Conservation (phyloP, 768 basidiomycete species). For the Russula foetens region DNA sequence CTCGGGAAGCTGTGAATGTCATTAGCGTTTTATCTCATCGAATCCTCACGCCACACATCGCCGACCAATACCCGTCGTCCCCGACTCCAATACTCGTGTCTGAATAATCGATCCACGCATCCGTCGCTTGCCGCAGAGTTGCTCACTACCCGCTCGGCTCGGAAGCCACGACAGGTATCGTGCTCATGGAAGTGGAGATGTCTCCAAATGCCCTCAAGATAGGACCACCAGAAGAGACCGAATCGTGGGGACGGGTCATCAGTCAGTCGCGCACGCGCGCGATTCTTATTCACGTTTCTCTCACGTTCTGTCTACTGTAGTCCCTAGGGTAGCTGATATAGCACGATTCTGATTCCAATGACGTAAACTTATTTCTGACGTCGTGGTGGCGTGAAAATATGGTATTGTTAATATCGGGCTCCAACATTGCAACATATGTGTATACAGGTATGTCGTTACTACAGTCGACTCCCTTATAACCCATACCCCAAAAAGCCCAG, state of each 20-base stretch:
- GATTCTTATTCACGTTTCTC: too few species aligned
- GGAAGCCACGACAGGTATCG: not conserved
- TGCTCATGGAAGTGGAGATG: not conserved
- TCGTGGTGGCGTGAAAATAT: too few species aligned
- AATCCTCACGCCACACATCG: not conserved
- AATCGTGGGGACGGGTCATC: too few species aligned
- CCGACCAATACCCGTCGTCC: not conserved
- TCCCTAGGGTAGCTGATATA: not conserved
- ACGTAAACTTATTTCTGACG: too few species aligned
- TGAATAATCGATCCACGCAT: slow-evolving; percentile 18
- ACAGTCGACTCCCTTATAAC: too few species aligned
- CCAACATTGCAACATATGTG: too few species aligned
- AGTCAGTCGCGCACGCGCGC: not conserved
- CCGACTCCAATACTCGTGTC: slow-evolving; percentile 23
- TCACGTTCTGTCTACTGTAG: too few species aligned
- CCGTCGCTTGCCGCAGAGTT: not conserved
- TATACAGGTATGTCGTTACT: too few species aligned
- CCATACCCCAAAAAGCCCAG: too few species aligned
- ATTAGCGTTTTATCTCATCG: not conserved
- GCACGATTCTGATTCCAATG: not conserved
- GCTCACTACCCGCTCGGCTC: not conserved
- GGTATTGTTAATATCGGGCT: too few species aligned
- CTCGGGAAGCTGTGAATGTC: slow-evolving; percentile 13
- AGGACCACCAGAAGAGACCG: not conserved
- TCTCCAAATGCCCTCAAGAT: not conserved